These are phyloP conservation scores for Coemansia nantahalensis DNA, from an alignment of 192 early-diverging fungal genomes.

Conservation along the genomic window DNA sequence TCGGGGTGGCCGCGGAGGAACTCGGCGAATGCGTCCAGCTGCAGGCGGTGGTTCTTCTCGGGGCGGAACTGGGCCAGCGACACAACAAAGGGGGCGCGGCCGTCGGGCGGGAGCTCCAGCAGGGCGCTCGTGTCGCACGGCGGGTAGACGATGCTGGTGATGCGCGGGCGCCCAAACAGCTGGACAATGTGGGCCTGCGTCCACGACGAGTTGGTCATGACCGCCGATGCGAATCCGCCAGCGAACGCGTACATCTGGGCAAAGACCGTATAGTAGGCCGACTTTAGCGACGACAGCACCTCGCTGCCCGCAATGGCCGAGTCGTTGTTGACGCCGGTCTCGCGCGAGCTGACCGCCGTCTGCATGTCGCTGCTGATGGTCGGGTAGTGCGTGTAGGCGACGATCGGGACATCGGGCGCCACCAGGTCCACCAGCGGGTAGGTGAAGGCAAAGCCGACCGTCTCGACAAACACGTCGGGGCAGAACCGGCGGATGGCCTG, in stretches of 20 bases:
- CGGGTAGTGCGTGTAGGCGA: slow-evolving; percentile 96
- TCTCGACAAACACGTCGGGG: slow-evolving; percentile 88
- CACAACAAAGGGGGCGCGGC: slow-evolving; percentile 63
- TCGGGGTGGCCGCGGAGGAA: slow-evolving; percentile 63
- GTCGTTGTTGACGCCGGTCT: slow-evolving; percentile 66
- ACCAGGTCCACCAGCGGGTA: slow-evolving; percentile 75
- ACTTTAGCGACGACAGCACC: slow-evolving; percentile 34
- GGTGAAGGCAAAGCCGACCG: slow-evolving; percentile 94
- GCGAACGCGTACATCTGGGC: slow-evolving; percentile 71
- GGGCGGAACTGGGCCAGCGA: slow-evolving; percentile 97
- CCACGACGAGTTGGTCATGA: slow-evolving; percentile 98
- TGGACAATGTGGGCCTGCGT: slow-evolving; percentile 85
- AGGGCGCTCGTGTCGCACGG: slow-evolving; percentile 85
- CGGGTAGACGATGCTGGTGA: slow-evolving; percentile 79
- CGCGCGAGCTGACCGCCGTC: slow-evolving; percentile 60
- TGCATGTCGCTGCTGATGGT: slow-evolving; percentile 94
- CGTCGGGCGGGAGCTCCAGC: slow-evolving; percentile 51
- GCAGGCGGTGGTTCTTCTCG: slow-evolving; percentile 89
- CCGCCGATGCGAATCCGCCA: slow-evolving; percentile 75
- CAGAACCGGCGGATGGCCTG: slow-evolving; percentile 67
- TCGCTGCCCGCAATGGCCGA: slow-evolving; percentile 54
- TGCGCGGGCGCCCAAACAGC: slow-evolving; percentile 66
- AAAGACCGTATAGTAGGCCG: slow-evolving; percentile 75
- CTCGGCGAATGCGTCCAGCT: slow-evolving; percentile 70
- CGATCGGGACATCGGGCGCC: slow-evolving; percentile 57